These are phyloP conservation scores for Saccharomycopsis sp. DNA, from an alignment of 805 yeast genomes.

Conservation along the genomic window DNA sequence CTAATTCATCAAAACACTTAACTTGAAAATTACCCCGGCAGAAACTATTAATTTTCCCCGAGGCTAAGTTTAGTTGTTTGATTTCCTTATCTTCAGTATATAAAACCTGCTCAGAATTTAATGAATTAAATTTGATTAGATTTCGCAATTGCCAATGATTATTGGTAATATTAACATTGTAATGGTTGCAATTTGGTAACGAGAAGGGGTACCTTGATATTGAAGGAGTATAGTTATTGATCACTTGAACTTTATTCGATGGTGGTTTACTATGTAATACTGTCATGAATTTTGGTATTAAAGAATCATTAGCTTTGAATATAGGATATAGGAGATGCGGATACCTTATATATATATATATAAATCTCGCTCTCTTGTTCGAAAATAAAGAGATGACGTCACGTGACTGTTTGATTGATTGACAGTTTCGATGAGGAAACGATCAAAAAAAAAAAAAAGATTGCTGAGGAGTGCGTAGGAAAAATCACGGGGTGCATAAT, in stretches of 20 bases:
- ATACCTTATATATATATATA: too few relatives aligned
- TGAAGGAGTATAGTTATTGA: slow-evolving; percentile 6
- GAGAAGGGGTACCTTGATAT: slow-evolving; percentile 10
- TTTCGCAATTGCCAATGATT: slow-evolving; percentile 81
- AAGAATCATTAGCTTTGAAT: too few relatives aligned
- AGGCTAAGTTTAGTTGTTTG: slow-evolving; percentile 35
- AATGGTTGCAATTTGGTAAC: slow-evolving; percentile 1
- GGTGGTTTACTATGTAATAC: too few relatives aligned
- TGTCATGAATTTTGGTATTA: too few relatives aligned
- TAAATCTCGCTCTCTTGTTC: too few relatives aligned
- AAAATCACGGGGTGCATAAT: too few relatives aligned
- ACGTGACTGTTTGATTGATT: too few relatives aligned
- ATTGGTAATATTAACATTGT: slow-evolving; percentile 28
- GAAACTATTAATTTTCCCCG: slow-evolving; percentile 32
- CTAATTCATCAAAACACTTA: slow-evolving; percentile 55
- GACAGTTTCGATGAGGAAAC: too few relatives aligned
- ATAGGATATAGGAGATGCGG: too few relatives aligned
- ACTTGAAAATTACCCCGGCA: slow-evolving; percentile 59
- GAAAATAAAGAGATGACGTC: too few relatives aligned
- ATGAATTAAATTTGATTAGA: slow-evolving; percentile 47
- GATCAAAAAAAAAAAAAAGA: too few relatives aligned
- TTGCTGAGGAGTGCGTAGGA: too few relatives aligned
- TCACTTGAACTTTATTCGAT: neutral
- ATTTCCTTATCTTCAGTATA: slow-evolving; percentile 55
- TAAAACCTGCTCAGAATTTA: slow-evolving; percentile 37